Evolutionary conservation across 176 grass and related monocot species (phyloP).

Genomic region (Carex pumila): DNA sequence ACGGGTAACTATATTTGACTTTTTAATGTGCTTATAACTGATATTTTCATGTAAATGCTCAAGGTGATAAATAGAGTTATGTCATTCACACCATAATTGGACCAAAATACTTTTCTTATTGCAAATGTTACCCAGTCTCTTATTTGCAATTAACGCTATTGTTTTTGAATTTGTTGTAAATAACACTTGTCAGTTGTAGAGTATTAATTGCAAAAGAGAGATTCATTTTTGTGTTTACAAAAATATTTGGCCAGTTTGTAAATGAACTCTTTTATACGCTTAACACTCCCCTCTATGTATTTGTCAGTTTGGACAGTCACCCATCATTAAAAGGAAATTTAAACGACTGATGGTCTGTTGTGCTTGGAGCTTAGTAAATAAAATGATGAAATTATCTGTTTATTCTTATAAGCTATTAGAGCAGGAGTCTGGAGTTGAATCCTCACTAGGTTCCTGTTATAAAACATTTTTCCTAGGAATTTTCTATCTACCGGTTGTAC

Average conservation of each 20-base stretch:
- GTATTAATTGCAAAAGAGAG: background rate
- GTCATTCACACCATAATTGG: background rate
- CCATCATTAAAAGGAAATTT: background rate
- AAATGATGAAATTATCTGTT: background rate
- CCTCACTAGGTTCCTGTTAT: background rate
- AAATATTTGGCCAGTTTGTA: background rate
- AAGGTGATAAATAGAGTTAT: background rate
- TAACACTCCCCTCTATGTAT: background rate
- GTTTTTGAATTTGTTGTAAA: background rate
- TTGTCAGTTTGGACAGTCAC: background rate
- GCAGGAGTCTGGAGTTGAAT: background rate
- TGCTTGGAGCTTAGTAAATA: background rate
- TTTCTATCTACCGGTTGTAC: background rate
- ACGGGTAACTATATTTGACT: slow-evolving; percentile 25
- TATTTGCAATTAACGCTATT: background rate
- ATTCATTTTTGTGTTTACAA: background rate
- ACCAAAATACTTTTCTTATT: background rate
- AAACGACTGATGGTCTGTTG: background rate
- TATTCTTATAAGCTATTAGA: background rate
- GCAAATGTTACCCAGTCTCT: background rate
- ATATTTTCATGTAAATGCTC: background rate
- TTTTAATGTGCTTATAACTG: background rate
- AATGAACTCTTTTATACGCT: background rate
- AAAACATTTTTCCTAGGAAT: background rate
- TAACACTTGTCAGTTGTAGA: background rate